Evolutionary conservation across 176 grass and related monocot species (phyloP), one percentile per base, ranked within the genome.

Genomic region (Pharus latifolius): DNA sequence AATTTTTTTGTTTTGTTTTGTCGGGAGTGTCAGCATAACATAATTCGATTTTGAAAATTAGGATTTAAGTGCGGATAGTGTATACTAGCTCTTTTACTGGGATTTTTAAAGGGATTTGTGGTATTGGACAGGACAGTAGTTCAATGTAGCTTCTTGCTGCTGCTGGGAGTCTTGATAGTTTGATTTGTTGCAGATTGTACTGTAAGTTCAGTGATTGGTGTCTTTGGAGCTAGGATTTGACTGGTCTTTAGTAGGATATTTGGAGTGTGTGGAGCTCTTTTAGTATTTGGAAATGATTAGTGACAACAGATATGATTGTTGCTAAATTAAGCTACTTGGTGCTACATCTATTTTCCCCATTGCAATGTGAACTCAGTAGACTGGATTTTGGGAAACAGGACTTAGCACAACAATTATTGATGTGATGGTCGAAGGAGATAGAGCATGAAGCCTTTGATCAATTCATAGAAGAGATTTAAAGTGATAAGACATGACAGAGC

Each of bases 201-300:
- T 54, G 47, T 60, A 49, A 69, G 49, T 67, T 46, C 31, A 40
- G 30, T 56, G 44, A 57, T 19, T 86, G 49, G 77, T 50, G 70
- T 81, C 57, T 77, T 80, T 50, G 31, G 77, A 57, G 40, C 18
- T 85, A 64, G 77, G 48, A 5, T 38, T 70, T 69, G 49, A 75
- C 63, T 33, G 31, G 49, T 60, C 35, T 9, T 9, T 38, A 5
- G 35, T 38, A 5, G 35, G 35, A 38, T 38, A 38, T 38, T 38
- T 24, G 69, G 27, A 9, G 35, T 38, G n/a, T n/a, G n/a, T n/a
- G 17, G 65, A 33, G 16, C 33, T 68, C 41, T 69, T 85, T 62
- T 67, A 46, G 76, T 15, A 69, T 70, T 68, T 75, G 49, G 55
- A 46, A 80, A 64, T 30, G 51, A 60, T 22, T 63, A 31, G 17